Conservation (phyloP, 257 asterid genomes). For the Verbascum thapsus region DNA sequence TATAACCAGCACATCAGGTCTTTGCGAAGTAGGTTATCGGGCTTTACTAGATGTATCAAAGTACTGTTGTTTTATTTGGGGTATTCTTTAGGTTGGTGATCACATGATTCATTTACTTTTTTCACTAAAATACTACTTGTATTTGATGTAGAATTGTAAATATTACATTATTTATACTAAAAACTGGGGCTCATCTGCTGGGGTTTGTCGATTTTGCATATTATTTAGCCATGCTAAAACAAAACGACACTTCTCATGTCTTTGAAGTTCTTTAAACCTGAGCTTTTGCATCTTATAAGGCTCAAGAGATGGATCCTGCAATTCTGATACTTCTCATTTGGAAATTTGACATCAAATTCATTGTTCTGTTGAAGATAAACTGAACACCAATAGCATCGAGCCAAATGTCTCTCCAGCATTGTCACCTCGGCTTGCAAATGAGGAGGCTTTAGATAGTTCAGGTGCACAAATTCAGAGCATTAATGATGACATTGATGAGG, state of each 20-base stretch:
- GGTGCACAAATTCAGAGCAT: slow-evolving; percentile 37
- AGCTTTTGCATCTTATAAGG: too few species aligned
- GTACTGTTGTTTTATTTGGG: background rate
- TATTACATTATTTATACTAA: background rate
- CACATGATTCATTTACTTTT: background rate
- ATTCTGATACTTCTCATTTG: background rate
- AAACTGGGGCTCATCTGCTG: background rate
- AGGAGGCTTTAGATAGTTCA: slow-evolving; percentile 43
- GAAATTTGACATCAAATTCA: background rate
- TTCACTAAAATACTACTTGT: background rate
- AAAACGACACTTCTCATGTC: background rate
- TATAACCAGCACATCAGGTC: too few species aligned
- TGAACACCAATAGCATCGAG: slow-evolving; percentile 34
- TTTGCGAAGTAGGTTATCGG: too few species aligned
- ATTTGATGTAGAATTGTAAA: background rate
- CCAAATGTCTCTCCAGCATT: slow-evolving; percentile 39
- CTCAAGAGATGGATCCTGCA: too few species aligned
- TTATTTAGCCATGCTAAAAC: background rate
- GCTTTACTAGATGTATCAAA: too few species aligned
- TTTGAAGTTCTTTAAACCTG: background rate
- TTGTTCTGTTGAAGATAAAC: slow-evolving; percentile 42
- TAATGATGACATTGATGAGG: slow-evolving; percentile 53
- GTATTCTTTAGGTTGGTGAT: background rate
- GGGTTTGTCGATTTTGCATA: background rate
- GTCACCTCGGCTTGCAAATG: slow-evolving; percentile 53